phyloP scores from a whole-genome alignment of 1,284 basidiomycete species.

The Ustilago nuda region DNA sequence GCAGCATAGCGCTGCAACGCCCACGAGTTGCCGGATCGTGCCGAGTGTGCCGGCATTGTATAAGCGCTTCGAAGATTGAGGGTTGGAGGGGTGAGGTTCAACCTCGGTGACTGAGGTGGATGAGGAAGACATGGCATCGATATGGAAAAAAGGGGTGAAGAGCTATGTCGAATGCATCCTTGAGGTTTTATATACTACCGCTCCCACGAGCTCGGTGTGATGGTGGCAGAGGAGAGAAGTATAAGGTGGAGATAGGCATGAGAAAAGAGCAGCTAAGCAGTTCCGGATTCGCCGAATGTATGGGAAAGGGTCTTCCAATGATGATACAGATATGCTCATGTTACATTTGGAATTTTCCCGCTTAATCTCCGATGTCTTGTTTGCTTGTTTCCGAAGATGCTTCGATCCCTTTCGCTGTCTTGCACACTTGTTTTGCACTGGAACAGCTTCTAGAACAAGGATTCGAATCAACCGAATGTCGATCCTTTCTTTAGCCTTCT shows the following conservation, averaged over 20 bases:
- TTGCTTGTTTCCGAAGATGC: constrained; percentile 22
- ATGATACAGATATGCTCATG: not conserved
- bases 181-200: constrained; percentile 8
- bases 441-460: no score
- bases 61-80: constrained; percentile 4
- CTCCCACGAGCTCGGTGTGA: not conserved
- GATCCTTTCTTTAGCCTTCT: not conserved
- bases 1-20: constrained; percentile 31
- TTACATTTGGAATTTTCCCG: not conserved
- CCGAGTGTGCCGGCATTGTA: constrained; percentile 35
- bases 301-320: not conserved
- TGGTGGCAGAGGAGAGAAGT: not conserved
- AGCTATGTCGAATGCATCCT: not conserved
- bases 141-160: not conserved
- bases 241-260: not conserved
- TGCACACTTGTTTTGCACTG: no score
- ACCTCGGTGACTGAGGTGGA: constrained; percentile 5
- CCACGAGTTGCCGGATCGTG: constrained; percentile 29
- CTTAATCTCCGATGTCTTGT: constrained; percentile 22
- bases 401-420: not conserved
- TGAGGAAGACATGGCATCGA: constrained; percentile 7
- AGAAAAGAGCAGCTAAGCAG: constrained; percentile 2
- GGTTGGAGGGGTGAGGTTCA: not conserved
- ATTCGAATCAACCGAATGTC: no score
- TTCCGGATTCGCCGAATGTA: not conserved